A percentile compares a stretch with the other conserved stretches of the same genome.
Evolutionary conservation across 192 early-diverging fungal species (phyloP).

Genomic region (Dissophora globulifera): DNA sequence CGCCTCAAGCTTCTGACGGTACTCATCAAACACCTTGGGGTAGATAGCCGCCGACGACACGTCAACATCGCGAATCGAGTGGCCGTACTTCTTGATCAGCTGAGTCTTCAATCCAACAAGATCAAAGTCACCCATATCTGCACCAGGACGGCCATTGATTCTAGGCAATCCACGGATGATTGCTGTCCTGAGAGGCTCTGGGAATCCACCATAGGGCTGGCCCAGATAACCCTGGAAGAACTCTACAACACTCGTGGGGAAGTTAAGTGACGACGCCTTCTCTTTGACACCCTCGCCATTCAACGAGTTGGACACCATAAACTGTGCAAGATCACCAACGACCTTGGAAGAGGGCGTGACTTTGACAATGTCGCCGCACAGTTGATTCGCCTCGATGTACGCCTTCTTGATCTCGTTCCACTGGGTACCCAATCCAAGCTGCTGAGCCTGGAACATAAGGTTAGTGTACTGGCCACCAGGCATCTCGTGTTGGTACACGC

Average conservation of each 20-base stretch:
- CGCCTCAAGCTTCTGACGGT: slow-evolving; percentile 72
- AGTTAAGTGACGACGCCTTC: slow-evolving; percentile 82
- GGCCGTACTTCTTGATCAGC: slow-evolving; percentile 85
- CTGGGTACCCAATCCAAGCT: slow-evolving; percentile 89
- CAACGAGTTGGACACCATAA: slow-evolving; percentile 94
- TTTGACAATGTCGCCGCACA: slow-evolving; percentile 97
- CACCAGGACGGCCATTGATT: slow-evolving; percentile 89
- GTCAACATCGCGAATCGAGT: slow-evolving; percentile 85
- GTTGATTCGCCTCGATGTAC: slow-evolving; percentile 88
- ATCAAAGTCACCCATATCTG: slow-evolving; percentile 81
- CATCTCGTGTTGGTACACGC: slow-evolving; percentile 97
- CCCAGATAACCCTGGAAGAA: slow-evolving; percentile 98
- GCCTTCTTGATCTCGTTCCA: slow-evolving; percentile 96
- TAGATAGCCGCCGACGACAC: slow-evolving; percentile 91
- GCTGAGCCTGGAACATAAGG: slow-evolving; percentile 96
- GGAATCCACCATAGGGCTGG: slow-evolving; percentile 95
- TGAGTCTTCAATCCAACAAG: slow-evolving; percentile 76
- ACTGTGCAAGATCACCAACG: slow-evolving; percentile 97
- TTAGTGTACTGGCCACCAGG: slow-evolving; percentile 99
- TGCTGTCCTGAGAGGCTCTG: slow-evolving; percentile 84
- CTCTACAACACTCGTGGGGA: slow-evolving; percentile 94
- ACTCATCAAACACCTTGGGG: slow-evolving; percentile 93
- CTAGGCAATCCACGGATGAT: slow-evolving; percentile 82
- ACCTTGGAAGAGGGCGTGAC: slow-evolving; percentile 99
- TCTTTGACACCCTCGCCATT: slow-evolving; percentile 78